These are phyloP conservation scores for Patellifolia procumbens DNA, from an alignment of 179 eudicot species.

Conservation along the genomic window DNA sequence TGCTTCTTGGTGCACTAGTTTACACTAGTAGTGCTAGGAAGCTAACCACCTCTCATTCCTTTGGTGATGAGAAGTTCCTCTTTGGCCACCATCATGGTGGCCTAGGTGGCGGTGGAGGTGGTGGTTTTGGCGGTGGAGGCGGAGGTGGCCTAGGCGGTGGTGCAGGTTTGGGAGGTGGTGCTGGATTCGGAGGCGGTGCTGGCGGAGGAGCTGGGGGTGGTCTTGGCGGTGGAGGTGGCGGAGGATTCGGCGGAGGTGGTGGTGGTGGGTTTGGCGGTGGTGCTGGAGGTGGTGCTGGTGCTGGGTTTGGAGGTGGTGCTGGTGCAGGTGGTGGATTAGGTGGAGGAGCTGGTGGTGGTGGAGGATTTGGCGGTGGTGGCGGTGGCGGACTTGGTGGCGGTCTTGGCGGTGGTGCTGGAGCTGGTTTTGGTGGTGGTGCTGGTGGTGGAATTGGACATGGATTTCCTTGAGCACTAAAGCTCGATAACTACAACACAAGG, in stretches of 20 bases:
- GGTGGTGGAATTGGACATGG: conserved; percentile 27
- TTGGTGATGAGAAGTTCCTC: conserved; percentile 24
- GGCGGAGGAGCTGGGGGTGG: conserved; percentile 22
- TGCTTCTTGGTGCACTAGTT: conserved; percentile 34
- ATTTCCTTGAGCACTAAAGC: conserved; percentile 1
- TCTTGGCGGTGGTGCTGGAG: conserved; percentile 21
- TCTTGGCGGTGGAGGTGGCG: conserved; percentile 25
- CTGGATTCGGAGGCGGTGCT: conserved; percentile 21
- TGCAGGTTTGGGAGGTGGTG: conserved; percentile 17
- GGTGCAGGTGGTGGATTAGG: conserved; percentile 24
- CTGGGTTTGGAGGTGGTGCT: conserved; percentile 15
- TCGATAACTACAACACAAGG: background rate
- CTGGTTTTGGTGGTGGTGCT: conserved; percentile 17
- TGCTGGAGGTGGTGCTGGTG: conserved; percentile 16
- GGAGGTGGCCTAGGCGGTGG: conserved; percentile 17
- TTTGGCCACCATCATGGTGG: conserved; percentile 27
- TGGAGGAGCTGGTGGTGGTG: conserved; percentile 25
- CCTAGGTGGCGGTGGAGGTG: conserved; percentile 22
- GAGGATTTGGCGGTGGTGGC: conserved; percentile 22
- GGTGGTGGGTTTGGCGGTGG: conserved; percentile 17
- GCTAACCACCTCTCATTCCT: conserved; percentile 12
- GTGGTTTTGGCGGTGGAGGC: conserved; percentile 19
- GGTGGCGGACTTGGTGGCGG: conserved; percentile 23
- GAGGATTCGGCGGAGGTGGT: conserved; percentile 19
- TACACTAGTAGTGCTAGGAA: conserved; percentile 34